A percentile compares a stretch with the other conserved stretches of the same genome.
These are phyloP conservation scores for Exophiala xenobiotica DNA, from an alignment of 2,329 filamentous ascomycete species.

Conservation along the genomic window DNA sequence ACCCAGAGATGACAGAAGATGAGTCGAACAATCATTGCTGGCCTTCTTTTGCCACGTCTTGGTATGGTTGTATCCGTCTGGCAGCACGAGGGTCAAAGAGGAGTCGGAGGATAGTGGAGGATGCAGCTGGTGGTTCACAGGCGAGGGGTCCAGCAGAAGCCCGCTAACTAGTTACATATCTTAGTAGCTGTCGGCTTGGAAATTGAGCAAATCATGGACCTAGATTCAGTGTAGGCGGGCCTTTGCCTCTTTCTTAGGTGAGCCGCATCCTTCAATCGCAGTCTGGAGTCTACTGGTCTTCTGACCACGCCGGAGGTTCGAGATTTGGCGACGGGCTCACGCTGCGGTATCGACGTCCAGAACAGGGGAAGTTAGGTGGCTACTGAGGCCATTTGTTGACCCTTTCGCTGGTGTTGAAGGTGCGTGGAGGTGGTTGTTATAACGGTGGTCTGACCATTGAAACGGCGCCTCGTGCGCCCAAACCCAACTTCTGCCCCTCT, in stretches of 20 bases:
- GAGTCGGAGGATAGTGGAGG: not conserved
- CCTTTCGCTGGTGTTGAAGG: too few species aligned
- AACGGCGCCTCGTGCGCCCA: too few species aligned
- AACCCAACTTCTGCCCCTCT: not conserved
- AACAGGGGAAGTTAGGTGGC: too few species aligned
- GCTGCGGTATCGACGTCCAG: too few species aligned
- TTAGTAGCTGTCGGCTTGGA: not conserved
- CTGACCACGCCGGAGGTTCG: too few species aligned
- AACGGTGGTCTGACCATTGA: not conserved
- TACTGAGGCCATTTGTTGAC: too few species aligned
- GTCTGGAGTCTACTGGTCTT: too few species aligned
- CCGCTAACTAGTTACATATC: too few species aligned
- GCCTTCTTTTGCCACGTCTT: not conserved
- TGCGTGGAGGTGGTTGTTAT: too few species aligned
- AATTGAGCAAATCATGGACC: conserved; percentile 1
- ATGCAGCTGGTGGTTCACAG: not conserved
- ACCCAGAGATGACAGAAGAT: not conserved
- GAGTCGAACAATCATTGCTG: not conserved
- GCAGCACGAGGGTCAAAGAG: not conserved
- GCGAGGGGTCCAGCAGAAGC: conserved; percentile 5
- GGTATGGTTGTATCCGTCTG: not conserved
- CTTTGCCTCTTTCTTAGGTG: too few species aligned
- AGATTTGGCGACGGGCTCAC: too few species aligned
- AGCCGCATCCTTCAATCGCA: too few species aligned
- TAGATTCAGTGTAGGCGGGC: not conserved